Evolutionary conservation across 2,329 filamentous ascomycete genomes (phyloP), one percentile per base, ranked within the genome.

Genomic region (Exophiala calicioides): DNA sequence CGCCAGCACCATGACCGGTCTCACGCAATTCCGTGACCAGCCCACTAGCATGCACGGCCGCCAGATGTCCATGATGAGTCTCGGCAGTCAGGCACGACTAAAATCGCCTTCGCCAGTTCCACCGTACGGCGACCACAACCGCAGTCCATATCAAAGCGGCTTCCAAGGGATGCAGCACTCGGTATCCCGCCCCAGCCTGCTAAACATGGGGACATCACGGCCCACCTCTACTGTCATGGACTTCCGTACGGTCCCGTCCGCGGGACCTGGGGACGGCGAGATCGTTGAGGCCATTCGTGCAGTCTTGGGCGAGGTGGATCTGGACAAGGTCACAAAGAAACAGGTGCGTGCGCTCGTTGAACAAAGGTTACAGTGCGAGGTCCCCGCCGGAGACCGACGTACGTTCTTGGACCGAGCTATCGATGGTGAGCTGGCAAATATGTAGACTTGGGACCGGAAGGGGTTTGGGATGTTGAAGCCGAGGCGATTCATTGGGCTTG

Each of bases 271-370:
- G 56, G 90, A 97, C 60, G 75, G 74, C 34, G 79, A 82, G 51
- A 96, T 98, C 56, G 78, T 88, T 13, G 87, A 94, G 52, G 86
- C 88, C 1, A 91, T 97, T 53, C 86, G 89, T 61, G 75, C 78
- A 39, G 93, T 93, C 59, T 75, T 98, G 53, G 72, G 77, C 12
- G 91, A 96, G 62, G 90, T 96, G 1, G 91, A 98, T 67, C 76
- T 98, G 31, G 93, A 98, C 66, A 91, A 80, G n/a, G 88, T 97
- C 36, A 98, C 93, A 5, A 98, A 97, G 82, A 98, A 98, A 74
- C 91, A 97, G 72, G 85, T 93, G 46, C 80, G 88, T 39, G 90
- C 88, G 3, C 78, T 97, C 33, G 90, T 95, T 9, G 93, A 98
- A 72, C 90, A 96, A 73, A 81, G 90, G 61, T 71, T 98, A 53